phyloP scores from a whole-genome alignment of 345 rosid species.

The Citrus trifoliata region DNA sequence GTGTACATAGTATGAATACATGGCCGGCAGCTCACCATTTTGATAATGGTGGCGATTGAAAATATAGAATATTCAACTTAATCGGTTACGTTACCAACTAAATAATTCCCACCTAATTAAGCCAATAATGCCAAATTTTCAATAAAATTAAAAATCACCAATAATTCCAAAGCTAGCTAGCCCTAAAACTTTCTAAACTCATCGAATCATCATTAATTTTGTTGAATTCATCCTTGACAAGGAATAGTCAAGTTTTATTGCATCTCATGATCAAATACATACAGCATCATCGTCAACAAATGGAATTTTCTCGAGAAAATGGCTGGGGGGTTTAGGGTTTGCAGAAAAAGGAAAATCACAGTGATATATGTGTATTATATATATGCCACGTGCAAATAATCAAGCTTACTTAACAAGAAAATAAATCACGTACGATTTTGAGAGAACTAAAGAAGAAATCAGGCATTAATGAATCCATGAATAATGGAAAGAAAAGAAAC shows the following conservation, averaged over 20 bases:
- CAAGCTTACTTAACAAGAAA: too few relatives aligned
- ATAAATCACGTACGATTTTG: too few relatives aligned
- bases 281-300: background rate
- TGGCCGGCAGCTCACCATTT: slow-evolving; percentile 6
- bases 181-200: background rate
- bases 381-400: background rate
- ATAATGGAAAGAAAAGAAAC: background rate
- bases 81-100: background rate
- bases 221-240: background rate
- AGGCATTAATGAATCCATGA: background rate
- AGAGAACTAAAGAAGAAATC: too few relatives aligned
- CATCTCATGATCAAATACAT: background rate
- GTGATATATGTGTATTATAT: too few relatives aligned
- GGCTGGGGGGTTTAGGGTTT: background rate
- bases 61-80: background rate
- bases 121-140: background rate
- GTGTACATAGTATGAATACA: background rate
- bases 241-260: background rate
- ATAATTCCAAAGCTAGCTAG: background rate
- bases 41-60: background rate
- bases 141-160: background rate
- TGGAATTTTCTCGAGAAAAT: background rate
- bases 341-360: background rate
- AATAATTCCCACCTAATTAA: background rate
- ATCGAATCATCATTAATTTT: background rate